A percentile compares a stretch with the other conserved stretches of the same genome.
phyloP scores from a whole-genome alignment of 768 basidiomycete species.

The Dendrothele bispora region DNA sequence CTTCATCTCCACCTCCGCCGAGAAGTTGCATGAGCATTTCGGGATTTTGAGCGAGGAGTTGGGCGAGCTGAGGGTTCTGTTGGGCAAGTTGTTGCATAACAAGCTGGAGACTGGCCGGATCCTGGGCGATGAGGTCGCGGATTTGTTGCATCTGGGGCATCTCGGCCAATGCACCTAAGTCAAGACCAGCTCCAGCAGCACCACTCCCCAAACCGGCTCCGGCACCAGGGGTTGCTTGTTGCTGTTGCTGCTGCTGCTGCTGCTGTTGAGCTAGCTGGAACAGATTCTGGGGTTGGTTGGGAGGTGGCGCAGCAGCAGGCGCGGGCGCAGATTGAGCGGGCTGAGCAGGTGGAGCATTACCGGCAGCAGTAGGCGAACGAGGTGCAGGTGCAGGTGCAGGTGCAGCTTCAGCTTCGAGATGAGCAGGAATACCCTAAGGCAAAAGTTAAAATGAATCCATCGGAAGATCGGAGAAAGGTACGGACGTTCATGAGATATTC shows the following conservation, averaged over 20 bases:
- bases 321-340: conserved; percentile 32
- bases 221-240: conserved; percentile 28
- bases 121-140: conserved; percentile 68
- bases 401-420: conserved; percentile 53
- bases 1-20: conserved; percentile 44
- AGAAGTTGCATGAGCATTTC: conserved; percentile 66
- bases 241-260: conserved; percentile 44
- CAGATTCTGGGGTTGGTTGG: conserved; percentile 72
- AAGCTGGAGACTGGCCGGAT: conserved; percentile 78
- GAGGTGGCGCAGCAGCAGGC: conserved; percentile 28
- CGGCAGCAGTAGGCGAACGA: conserved; percentile 33
- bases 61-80: conserved; percentile 74
- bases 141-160: conserved; percentile 71
- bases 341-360: conserved; percentile 37
- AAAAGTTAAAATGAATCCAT: conserved; percentile 5
- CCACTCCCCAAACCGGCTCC: conserved; percentile 25
- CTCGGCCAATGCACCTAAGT: conserved; percentile 55
- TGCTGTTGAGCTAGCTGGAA: conserved; percentile 86
- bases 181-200: conserved; percentile 38
- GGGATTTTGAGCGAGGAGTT: conserved; percentile 70
- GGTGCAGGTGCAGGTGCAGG: conserved; percentile 33
- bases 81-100: conserved; percentile 80
- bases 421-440: conserved; percentile 75
- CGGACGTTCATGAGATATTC: conserved; percentile 94
- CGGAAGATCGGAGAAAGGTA: conserved; percentile 11